Evolutionary conservation across 306 rosid species (phyloP), one percentile per base, ranked within the genome.

Genomic region (Vigna trinervia): DNA sequence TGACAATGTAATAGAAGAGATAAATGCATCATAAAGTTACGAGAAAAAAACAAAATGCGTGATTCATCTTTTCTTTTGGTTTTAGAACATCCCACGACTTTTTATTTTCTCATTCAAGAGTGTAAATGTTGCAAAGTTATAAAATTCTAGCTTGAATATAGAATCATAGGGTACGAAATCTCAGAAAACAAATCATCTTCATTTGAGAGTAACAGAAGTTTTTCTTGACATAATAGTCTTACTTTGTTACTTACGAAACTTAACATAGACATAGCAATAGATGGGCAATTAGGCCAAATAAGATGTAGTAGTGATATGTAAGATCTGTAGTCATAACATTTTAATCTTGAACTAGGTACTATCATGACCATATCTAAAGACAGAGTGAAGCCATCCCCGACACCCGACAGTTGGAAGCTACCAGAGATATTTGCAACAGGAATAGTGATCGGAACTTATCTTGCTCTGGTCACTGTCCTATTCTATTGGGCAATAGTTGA

Each of bases 301-400:
- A 61, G 64, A 47, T 32, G 64, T 53, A 54, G 11, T 23, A 54
- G 11, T 32, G 59, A 47, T 58, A 43, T 60, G 45, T 61, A 70
- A 32, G 60, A 13, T 69, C 13, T 26, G 28, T 48, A n/a, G 19
- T 78, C 9, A 12, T 43, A 47, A 56, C 10, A 64, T 47, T 79
- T 52, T 52, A 52, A 7, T 17, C 54, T 41, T 50, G 46, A 45
- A 73, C 34, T 68, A 90, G 96, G 94, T 47, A 92, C 96, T 53
- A 90, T 92, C 89, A 92, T 92, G 97, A 92, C 97, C 46, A 92
- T 92, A 80, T 89, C 96, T 20, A 75, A 90, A 78, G 97, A 92
- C 53, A 86, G 97, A 6, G 96, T 92, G 77, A 92, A 76, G 88
- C 97, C 97, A 43, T 92, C 97, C 38, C 97, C 92, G 6, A 84